Base-by-base conservation (phyloP, 2,329 filamentous ascomycete genomes). In the Thielaviopsis ethacetica region DNA sequence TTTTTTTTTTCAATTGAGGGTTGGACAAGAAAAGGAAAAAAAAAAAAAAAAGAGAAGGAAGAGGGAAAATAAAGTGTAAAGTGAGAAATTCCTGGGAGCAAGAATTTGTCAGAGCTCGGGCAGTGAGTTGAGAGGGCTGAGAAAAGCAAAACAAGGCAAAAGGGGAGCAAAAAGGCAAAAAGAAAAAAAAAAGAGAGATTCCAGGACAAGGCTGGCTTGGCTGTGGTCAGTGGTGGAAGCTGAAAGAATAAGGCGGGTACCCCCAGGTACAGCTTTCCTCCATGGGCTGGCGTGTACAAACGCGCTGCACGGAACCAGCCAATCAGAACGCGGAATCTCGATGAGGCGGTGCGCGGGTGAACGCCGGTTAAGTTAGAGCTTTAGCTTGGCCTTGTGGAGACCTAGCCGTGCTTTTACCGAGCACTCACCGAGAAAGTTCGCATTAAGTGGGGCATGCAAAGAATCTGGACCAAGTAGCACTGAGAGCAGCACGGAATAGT, bases 31-130 rank as follows among this genome's bases (percentile, higher is more conserved):
- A 53, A 56, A 41, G 15, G 12, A 58, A 24, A 52, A 41, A 17
- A 54, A 19, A 13, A 58, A 38, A 47, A 58, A 56, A 44, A 51
- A 59, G 24, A 34, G 10, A 24, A 52, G 52, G n/a, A 21, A 54
- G 27, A 51, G 47, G 17, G 38, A 24, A 34, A 57, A 55, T 51
- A 44, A 38, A 47, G 19, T 17, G 24, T 47, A 26, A n/a, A 52
- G 21, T 19, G 50, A 50, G 52, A 53, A 57, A 60, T 53, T 57
- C 54, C 55, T 60, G 59, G 57, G 59, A 58, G 52, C 51, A 60
- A 58, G 59, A 60, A 60, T 60, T 57, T 56, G 38, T 54, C 44
- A 54, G 38, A 60, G 54, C 49, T 54, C n/a, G n/a, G 26, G n/a
- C 27, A 26, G 24, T 26, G 24, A 26, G 24, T 26, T 26, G 49